Base-by-base conservation (phyloP, 2,329 filamentous ascomycete genomes). In the Colletotrichum incanum region DNA sequence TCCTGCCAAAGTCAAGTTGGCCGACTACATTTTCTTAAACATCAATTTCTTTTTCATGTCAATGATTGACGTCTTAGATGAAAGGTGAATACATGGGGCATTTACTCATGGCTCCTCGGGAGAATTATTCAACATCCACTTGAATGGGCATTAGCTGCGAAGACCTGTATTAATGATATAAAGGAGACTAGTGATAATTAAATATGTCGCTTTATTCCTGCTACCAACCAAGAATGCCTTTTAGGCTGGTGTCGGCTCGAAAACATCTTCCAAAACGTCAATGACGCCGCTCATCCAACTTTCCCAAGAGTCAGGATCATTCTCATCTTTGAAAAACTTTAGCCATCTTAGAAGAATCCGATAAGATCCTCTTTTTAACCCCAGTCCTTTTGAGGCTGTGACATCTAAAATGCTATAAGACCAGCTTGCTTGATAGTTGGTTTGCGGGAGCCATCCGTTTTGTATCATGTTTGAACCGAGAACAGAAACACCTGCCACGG, bases 271-370 rank as follows among this genome's bases (percentile, higher is more conserved):
- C 47, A 67, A 16, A 11, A 67, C 67, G 16, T 71, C 63, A 31
- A 71, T 18, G 23, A 71, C 67, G 28, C 67, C 63, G 18, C 67
- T 71, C 67, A 71, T 60, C 67, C 67, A 71, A 5, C 54, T 66
- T 66, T 68, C 62, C 71, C 71, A 73, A 4, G 61, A 26, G 5
- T n/a, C 55, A 7, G 63, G 54, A 41, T 74, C 67, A 31, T 73
- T 64, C 26, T 47, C 64, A 34, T 43, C 71, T 62, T 49, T 41
- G 26, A 52, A 59, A n/a, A 67, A 67, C n/a, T 65, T 63, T 9
- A 78, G 45, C 77, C 76, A 77, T 26, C 72, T 71, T 20, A 76
- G 58, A 0, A 75, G 37, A n/a, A 78, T 74, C 5, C 65, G 72
- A 37, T 75, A 76, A 20, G 72, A 72, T 0, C 75, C 75, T 54